These are phyloP conservation scores for Pulveroboletus sp. DNA, from an alignment of 768 basidiomycete species.

Conservation along the genomic window DNA sequence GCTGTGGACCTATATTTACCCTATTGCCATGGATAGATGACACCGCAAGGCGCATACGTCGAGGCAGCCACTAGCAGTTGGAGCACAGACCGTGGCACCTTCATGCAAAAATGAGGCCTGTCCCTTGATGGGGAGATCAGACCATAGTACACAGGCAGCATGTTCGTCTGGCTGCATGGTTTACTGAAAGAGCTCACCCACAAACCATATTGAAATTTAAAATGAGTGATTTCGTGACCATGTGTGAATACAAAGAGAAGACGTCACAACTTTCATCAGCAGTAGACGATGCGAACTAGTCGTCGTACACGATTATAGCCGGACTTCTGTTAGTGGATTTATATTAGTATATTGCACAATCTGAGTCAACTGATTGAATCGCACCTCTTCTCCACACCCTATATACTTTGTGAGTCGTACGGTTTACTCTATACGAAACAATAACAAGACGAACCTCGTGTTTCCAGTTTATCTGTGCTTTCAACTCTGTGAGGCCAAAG, in stretches of 20 bases:
- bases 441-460: conserved; percentile 21
- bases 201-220: neutral
- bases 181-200: too few species aligned
- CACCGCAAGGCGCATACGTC: too few species aligned
- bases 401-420: neutral
- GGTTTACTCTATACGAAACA: neutral
- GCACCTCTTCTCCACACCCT: conserved; percentile 19
- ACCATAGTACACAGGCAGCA: too few species aligned
- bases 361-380: neutral
- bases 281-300: neutral
- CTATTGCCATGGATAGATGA: too few species aligned
- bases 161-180: too few species aligned
- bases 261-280: neutral
- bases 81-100: too few species aligned
- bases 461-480: conserved; percentile 41
- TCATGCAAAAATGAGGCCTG: too few species aligned
- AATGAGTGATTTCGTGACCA: neutral
- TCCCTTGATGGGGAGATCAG: too few species aligned
- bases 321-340: conserved; percentile 8
- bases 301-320: conserved; percentile 18
- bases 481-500: conserved; percentile 40
- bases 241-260: neutral
- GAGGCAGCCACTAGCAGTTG: too few species aligned
- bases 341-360: neutral
- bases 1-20: too few species aligned